Percentiles rank a stretch among this genome's conserved stretches.
These are phyloP conservation scores for Phytophthora palmivora DNA, from an alignment of 352 stramenopile genomes.

Conservation along the genomic window DNA sequence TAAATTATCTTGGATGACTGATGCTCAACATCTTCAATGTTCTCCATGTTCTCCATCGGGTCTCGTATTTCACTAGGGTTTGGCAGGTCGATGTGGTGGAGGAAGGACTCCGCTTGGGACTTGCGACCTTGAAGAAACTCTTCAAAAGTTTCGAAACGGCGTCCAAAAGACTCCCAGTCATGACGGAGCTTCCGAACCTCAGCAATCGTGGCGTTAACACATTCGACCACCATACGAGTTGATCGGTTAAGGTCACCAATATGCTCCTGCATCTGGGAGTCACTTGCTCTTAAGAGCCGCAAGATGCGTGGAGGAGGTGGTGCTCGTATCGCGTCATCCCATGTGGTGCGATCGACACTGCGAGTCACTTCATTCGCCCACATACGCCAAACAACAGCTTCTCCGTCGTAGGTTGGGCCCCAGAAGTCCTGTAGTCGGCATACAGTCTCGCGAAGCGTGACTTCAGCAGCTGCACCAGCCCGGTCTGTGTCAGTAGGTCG, in stretches of 20 bases:
- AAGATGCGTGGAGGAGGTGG: slow-evolving; percentile 8
- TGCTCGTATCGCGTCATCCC: slow-evolving; percentile 11
- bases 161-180: slow-evolving; percentile 2
- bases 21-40: slow-evolving; percentile 26
- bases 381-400: slow-evolving; percentile 27
- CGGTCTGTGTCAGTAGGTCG: slow-evolving; percentile 5
- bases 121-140: slow-evolving; percentile 1
- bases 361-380: slow-evolving; percentile 24
- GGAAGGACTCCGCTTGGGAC: slow-evolving; percentile 3
- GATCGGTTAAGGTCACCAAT: slow-evolving; percentile 3
- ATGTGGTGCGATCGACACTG: slow-evolving; percentile 15
- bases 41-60: slow-evolving; percentile 16
- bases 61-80: slow-evolving; percentile 3
- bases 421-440: slow-evolving; percentile 11
- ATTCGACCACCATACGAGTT: background rate
- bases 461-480: slow-evolving; percentile 21
- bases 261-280: slow-evolving; percentile 6
- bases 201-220: slow-evolving; percentile 13
- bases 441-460: slow-evolving; percentile 13
- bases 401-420: slow-evolving; percentile 7
- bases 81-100: slow-evolving; percentile 6
- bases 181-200: slow-evolving; percentile 3
- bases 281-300: slow-evolving; percentile 13
- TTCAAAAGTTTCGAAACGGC: slow-evolving; percentile 6
- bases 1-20: slow-evolving; percentile 4